phyloP scores from a whole-genome alignment of 1,139 yeast species.

The Keqinozyma sinolaborantium region DNA sequence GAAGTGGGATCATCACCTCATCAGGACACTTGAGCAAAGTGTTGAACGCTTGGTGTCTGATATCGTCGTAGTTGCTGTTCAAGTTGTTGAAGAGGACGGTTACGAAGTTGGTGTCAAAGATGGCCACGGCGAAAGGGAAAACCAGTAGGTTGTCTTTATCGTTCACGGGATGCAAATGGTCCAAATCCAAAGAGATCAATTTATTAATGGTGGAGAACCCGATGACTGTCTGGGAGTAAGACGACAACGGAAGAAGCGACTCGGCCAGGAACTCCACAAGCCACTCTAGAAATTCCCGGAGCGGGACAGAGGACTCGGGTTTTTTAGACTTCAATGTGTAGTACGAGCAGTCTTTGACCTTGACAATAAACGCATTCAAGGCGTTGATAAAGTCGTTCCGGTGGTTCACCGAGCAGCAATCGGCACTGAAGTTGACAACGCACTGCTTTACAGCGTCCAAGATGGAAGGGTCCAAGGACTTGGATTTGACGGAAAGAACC shows the following conservation, averaged over 20 bases:
- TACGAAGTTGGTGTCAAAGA: slow-evolving; percentile 23
- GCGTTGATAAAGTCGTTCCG: slow-evolving; percentile 62
- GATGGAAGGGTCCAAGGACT: slow-evolving; percentile 44
- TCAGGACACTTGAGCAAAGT: slow-evolving; percentile 50
- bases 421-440: slow-evolving; percentile 23
- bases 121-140: slow-evolving; percentile 16
- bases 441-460: slow-evolving; percentile 24
- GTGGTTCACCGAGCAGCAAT: slow-evolving; percentile 57
- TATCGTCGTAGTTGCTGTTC: slow-evolving; percentile 72
- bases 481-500: slow-evolving; percentile 57
- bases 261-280: slow-evolving; percentile 35
- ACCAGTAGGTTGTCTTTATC: slow-evolving; percentile 5
- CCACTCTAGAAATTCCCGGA: slow-evolving; percentile 40
- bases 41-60: slow-evolving; percentile 51
- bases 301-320: slow-evolving; percentile 20
- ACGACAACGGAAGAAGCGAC: slow-evolving; percentile 61
- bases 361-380: slow-evolving; percentile 54
- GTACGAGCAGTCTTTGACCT: slow-evolving; percentile 67
- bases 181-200: slow-evolving; percentile 56
- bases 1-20: slow-evolving; percentile 14
- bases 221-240: slow-evolving; percentile 58
- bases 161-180: slow-evolving; percentile 22
- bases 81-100: slow-evolving; percentile 57
- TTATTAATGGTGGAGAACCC: slow-evolving; percentile 48
- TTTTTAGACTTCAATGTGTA: slow-evolving; percentile 35